Conservation (phyloP, 2,329 filamentous ascomycete genomes). For the Huntiella omanensis region DNA sequence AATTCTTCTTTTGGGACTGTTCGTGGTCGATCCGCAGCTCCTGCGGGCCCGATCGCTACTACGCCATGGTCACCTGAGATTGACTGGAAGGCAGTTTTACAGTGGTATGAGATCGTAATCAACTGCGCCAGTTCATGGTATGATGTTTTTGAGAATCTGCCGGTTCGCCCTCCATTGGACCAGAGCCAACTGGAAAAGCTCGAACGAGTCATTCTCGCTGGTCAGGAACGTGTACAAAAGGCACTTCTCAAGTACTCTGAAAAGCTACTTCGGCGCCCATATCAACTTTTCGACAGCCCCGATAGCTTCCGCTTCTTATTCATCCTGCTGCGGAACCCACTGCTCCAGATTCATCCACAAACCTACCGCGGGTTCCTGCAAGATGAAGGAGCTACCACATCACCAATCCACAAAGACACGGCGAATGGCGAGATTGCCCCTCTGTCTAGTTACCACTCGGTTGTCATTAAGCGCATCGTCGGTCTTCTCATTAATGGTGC, state of each 20-base stretch:
- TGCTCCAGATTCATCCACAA: conserved; percentile 35
- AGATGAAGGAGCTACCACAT: conserved; percentile 6
- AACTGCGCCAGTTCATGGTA: conserved; percentile 52
- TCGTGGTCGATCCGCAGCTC: background rate
- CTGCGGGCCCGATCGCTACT: conserved; percentile 20
- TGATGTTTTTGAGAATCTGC: background rate
- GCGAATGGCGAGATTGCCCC: conserved; percentile 7
- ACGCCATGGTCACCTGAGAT: conserved; percentile 44
- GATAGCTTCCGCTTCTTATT: conserved; percentile 61
- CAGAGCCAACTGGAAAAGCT: conserved; percentile 14
- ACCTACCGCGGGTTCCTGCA: conserved; percentile 24
- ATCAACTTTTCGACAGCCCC: conserved; percentile 46
- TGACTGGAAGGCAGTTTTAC: conserved; percentile 51
- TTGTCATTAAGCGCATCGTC: conserved; percentile 67
- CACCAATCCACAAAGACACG: background rate
- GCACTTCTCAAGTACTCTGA: conserved; percentile 63
- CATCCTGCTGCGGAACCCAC: conserved; percentile 60
- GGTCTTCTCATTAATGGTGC: conserved; percentile 63
- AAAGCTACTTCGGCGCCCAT: conserved; percentile 59
- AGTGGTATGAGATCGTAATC: conserved; percentile 57
- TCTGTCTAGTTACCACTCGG: conserved; percentile 47
- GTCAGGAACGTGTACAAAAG: conserved; percentile 49
- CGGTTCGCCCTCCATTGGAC: background rate
- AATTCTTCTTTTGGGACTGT: conserved; percentile 53
- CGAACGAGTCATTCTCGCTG: conserved; percentile 30